phyloP scores from a whole-genome alignment of 192 early-diverging fungal genomes.

The Backusella westeae region DNA sequence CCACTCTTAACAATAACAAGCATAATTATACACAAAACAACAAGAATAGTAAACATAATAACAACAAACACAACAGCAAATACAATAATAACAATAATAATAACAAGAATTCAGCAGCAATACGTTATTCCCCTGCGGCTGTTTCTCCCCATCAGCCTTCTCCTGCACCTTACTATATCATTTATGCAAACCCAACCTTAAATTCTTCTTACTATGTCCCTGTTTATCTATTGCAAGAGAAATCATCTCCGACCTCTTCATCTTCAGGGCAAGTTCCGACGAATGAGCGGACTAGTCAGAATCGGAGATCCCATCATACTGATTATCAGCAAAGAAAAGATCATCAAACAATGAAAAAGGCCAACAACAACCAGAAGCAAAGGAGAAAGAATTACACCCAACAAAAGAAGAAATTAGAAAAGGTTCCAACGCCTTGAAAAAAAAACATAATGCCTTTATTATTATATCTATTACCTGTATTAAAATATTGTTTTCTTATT shows the following conservation, averaged over 20 bases:
- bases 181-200: conserved; percentile 5
- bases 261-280: background rate
- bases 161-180: background rate
- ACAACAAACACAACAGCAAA: background rate
- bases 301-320: background rate
- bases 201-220: conserved; percentile 5
- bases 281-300: background rate
- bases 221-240: background rate
- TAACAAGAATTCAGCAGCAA: background rate
- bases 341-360: background rate
- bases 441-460: background rate
- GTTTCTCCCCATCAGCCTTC: background rate
- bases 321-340: conserved; percentile 6
- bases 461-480: background rate
- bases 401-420: background rate
- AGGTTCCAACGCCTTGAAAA: background rate
- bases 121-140: background rate
- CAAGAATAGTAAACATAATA: background rate
- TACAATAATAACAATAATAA: background rate
- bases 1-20: background rate
- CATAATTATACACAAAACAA: background rate
- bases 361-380: background rate
- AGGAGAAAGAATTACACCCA: background rate
- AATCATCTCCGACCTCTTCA: background rate
- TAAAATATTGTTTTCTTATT: background rate